Conservation (phyloP, 495 filamentous ascomycete genomes). For the Penicillium maclennaniae region DNA sequence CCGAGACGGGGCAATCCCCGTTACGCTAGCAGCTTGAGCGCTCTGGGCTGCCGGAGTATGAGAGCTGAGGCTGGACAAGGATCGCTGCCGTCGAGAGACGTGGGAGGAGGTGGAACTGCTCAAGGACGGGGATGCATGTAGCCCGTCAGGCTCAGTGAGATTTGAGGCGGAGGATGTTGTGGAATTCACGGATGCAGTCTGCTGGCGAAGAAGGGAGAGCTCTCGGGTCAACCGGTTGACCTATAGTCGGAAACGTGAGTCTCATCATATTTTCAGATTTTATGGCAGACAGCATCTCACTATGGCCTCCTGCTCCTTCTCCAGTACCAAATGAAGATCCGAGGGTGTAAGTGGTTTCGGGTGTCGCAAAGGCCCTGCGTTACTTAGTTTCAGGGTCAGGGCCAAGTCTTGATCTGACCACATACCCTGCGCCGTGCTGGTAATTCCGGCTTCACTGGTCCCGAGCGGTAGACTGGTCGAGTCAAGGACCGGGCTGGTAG, state of each 20-base stretch:
- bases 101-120: slow-evolving; percentile 52
- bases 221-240: slow-evolving; percentile 90
- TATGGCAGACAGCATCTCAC: slow-evolving; percentile 41
- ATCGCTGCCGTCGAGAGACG: slow-evolving; percentile 59
- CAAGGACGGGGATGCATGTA: slow-evolving; percentile 45
- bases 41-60: slow-evolving; percentile 45
- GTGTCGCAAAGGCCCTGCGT: slow-evolving; percentile 64
- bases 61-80: slow-evolving; percentile 58
- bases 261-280: neutral
- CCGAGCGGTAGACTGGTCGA: slow-evolving; percentile 25
- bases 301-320: slow-evolving; percentile 93
- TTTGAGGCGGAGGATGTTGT: slow-evolving; percentile 73
- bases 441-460: slow-evolving; percentile 50
- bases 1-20: slow-evolving; percentile 47
- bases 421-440: slow-evolving; percentile 55
- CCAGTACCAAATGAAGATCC: slow-evolving; percentile 79
- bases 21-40: slow-evolving; percentile 40
- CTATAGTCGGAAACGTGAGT: slow-evolving; percentile 36
- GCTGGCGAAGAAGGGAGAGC: slow-evolving; percentile 72
- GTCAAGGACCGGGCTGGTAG: slow-evolving; percentile 26
- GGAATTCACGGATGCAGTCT: slow-evolving; percentile 76
- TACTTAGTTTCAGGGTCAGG: neutral
- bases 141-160: slow-evolving; percentile 49
- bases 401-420: neutral
- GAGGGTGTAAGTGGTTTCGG: slow-evolving; percentile 80